phyloP scores from a whole-genome alignment of 495 filamentous ascomycete genomes.

The Darksidea phi region DNA sequence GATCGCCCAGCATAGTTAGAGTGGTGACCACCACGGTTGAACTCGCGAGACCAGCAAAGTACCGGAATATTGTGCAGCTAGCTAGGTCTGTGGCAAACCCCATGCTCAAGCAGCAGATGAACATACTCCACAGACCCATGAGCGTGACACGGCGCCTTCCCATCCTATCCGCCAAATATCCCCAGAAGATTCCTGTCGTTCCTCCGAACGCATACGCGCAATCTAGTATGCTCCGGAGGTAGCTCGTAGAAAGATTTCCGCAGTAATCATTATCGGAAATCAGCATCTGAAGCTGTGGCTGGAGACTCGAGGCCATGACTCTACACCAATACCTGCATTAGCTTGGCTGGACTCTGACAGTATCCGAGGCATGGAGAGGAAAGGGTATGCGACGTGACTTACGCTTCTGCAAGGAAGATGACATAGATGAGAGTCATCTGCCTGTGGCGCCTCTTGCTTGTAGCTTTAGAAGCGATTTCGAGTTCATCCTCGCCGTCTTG shows the following conservation, averaged over 20 bases:
- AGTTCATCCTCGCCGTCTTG: slow-evolving; percentile 10
- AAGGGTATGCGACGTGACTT: neutral
- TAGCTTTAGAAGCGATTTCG: neutral
- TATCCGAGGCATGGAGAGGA: neutral
- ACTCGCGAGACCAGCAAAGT: slow-evolving; percentile 46
- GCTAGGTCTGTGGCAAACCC: slow-evolving; percentile 47
- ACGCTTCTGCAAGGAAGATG: slow-evolving; percentile 41
- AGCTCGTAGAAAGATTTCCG: slow-evolving; percentile 46
- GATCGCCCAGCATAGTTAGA: slow-evolving; percentile 49
- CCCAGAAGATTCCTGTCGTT: slow-evolving; percentile 47
- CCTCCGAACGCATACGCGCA: slow-evolving; percentile 52
- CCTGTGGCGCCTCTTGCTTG: slow-evolving; percentile 12
- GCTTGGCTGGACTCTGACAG: neutral
- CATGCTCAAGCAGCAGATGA: slow-evolving; percentile 46
- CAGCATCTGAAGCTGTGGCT: slow-evolving; percentile 49
- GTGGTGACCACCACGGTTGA: slow-evolving; percentile 46
- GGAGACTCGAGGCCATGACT: slow-evolving; percentile 49
- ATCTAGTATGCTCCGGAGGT: slow-evolving; percentile 48
- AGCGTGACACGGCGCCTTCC: slow-evolving; percentile 45
- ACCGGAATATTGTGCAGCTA: slow-evolving; percentile 47
- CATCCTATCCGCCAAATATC: slow-evolving; percentile 45
- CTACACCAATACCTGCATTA: slow-evolving; percentile 25
- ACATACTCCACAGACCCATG: slow-evolving; percentile 44
- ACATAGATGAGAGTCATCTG: slow-evolving; percentile 37
- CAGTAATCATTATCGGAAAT: slow-evolving; percentile 45